Percentiles rank a stretch among this genome's conserved stretches.
phyloP scores from a whole-genome alignment of 2,329 filamentous ascomycete species.

The Magnaporthiopsis incrustans region DNA sequence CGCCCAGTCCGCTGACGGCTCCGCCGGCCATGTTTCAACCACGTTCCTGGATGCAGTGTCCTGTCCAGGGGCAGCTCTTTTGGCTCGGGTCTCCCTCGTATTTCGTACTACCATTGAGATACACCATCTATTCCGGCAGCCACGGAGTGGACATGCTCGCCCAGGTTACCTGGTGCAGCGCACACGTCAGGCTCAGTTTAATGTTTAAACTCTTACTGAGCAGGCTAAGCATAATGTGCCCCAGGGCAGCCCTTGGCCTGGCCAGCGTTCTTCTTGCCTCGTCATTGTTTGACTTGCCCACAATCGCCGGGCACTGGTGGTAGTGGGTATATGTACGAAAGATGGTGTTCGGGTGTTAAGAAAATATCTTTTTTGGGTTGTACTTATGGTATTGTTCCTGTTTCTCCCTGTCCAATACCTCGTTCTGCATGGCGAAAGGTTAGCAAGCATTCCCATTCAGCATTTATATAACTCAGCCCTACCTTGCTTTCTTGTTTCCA shows the following conservation, averaged over 20 bases:
- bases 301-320: too few relatives aligned
- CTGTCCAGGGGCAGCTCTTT: too few relatives aligned
- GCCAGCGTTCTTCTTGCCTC: background rate
- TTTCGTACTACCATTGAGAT: background rate
- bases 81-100: too few relatives aligned
- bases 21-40: too few relatives aligned
- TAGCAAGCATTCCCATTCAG: background rate
- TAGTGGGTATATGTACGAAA: too few relatives aligned
- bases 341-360: too few relatives aligned
- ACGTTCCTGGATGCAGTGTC: too few relatives aligned
- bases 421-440: background rate
- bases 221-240: background rate
- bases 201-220: background rate
- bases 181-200: background rate
- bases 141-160: background rate
- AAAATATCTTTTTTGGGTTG: too few relatives aligned
- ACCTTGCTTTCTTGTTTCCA: too few relatives aligned
- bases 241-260: background rate
- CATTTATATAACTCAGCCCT: background rate
- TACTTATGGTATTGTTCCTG: background rate
- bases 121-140: background rate
- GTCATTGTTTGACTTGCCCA: too few relatives aligned
- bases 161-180: too few relatives aligned
- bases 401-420: background rate
- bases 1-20: background rate